Base-by-base conservation (phyloP, 345 rosid genomes). In the Pistacia integerrima region DNA sequence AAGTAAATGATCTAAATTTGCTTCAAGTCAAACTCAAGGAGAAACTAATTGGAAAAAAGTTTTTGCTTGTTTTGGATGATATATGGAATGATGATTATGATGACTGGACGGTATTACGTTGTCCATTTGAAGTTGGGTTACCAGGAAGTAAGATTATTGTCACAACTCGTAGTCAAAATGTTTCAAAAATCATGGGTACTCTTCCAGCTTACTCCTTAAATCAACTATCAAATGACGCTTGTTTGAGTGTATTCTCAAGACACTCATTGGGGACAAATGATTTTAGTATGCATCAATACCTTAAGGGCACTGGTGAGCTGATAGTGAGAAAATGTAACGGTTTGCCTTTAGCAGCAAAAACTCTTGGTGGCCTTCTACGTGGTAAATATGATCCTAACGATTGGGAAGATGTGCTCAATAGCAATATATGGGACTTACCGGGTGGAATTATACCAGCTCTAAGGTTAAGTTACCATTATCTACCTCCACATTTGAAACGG, bases 21-120 rank as follows among this genome's bases (percentile, higher is more conserved):
- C 77, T 81, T 73, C 83, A 73, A 54, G 64, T 33, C 12, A 46
- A 55, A 3, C 30, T 81, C 67, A 67, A 72, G 68, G 13, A 51
- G 70, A 20, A 51, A 3, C 18, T 81, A 25, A 16, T 14, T 0
- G 60, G 67, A 73, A 25, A 25, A 25, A 25, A 25, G 25, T 25
- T 25, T 25, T 25, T 25, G 25, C 25, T 25, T 25, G 25, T 25
- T 25, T 25, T 25, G 25, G 25, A 25, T 25, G 25, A 25, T 25
- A 25, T 25, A 25, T 25, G 25, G 25, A 25, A 25, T 25, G 25
- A 69, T 18, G 35, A 49, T 69, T 33, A 33, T 5, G 52, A 35
- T 22, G 33, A 72, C 0, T 58, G 75, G 75, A n/a, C 18, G 0
- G 0, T 20, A 2, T 2, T 72, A 16, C 28, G 17, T 0, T 17